Conservation (phyloP, 2,329 filamentous ascomycete species). For the Coniochaeta sp. region DNA sequence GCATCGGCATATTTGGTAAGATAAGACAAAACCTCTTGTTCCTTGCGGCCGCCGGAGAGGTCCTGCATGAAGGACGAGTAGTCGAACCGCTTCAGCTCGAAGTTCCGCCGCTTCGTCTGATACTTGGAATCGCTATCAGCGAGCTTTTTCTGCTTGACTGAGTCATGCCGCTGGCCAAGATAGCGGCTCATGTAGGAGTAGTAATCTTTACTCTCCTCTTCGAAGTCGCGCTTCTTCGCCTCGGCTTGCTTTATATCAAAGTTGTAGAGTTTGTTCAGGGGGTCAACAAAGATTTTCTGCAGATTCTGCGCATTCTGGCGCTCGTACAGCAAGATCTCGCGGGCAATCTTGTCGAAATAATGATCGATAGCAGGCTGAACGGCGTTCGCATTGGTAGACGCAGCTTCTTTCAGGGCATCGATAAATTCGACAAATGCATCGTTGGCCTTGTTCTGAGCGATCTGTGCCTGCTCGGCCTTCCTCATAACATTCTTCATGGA, state of each 20-base stretch:
- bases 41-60: conserved; percentile 96
- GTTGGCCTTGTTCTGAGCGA: conserved; percentile 76
- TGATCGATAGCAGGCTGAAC: conserved; percentile 96
- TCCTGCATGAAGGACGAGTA: conserved; percentile 99
- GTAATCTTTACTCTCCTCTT: conserved; percentile 98
- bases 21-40: conserved; percentile 92
- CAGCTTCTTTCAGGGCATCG: conserved; percentile 79
- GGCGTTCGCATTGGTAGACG: conserved; percentile 85
- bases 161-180: conserved; percentile 92
- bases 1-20: conserved; percentile 89
- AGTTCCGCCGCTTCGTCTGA: conserved; percentile 85
- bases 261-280: conserved; percentile 83
- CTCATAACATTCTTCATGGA: conserved; percentile 97
- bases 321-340: conserved; percentile 83
- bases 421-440: conserved; percentile 78
- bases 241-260: conserved; percentile 97
- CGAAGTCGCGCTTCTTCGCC: conserved; percentile 93
- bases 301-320: conserved; percentile 75
- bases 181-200: conserved; percentile 94
- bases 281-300: conserved; percentile 91
- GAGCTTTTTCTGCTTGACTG: conserved; percentile 94
- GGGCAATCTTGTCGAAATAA: conserved; percentile 95
- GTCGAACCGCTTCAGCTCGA: conserved; percentile 95
- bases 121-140: conserved; percentile 95
- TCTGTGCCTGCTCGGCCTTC: conserved; percentile 81